These are phyloP conservation scores for Blastocystis sp. DNA, from an alignment of 352 stramenopile genomes.

Conservation along the genomic window DNA sequence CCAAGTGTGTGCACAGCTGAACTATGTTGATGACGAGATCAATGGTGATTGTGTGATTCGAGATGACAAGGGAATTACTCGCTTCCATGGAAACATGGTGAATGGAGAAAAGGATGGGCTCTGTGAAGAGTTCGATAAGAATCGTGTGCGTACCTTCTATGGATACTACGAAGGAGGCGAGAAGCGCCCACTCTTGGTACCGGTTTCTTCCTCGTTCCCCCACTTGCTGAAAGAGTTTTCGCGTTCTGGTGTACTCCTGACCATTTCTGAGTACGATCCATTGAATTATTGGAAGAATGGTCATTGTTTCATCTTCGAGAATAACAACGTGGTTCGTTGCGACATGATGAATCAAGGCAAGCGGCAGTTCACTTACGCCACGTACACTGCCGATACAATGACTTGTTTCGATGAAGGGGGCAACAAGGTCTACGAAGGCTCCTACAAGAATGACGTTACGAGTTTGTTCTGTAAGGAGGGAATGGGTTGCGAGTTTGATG, in stretches of 20 bases:
- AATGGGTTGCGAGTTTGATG: neutral
- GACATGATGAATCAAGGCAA: neutral
- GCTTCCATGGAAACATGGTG: neutral
- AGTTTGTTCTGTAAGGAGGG: neutral
- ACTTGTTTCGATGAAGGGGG: neutral
- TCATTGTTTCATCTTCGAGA: neutral
- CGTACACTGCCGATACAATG: neutral
- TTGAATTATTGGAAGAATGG: neutral
- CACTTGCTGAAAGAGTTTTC: neutral
- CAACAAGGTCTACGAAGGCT: neutral
- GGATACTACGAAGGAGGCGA: neutral
- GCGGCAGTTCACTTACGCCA: neutral
- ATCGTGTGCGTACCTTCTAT: neutral
- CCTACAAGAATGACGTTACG: neutral
- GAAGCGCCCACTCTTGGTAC: neutral
- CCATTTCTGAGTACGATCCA: neutral
- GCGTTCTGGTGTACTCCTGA: neutral
- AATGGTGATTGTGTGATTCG: neutral
- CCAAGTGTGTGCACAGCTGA: neutral
- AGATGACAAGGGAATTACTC: neutral
- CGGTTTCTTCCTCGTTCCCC: neutral
- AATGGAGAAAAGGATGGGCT: neutral
- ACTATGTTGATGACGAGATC: neutral
- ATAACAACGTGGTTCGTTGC: neutral
- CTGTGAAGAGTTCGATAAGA: neutral